Conservation (phyloP, 2,329 filamentous ascomycete species). For the Pyrenochaeta sp. region DNA sequence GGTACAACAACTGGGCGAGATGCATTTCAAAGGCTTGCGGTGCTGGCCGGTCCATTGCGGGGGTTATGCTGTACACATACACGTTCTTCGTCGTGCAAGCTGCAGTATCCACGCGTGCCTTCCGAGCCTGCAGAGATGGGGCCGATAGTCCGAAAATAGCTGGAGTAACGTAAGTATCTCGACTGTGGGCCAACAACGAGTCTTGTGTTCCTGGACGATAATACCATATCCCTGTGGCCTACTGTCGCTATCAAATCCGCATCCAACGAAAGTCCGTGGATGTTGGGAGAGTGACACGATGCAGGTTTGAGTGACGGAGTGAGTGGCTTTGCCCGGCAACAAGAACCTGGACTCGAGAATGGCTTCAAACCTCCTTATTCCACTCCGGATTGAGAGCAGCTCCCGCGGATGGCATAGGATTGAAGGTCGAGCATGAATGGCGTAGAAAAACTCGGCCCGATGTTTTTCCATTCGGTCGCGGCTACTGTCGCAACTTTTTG, state of each 20-base stretch:
- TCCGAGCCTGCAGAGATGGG: neutral
- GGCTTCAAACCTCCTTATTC: neutral
- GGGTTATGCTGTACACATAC: constrained; percentile 10
- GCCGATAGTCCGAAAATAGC: neutral
- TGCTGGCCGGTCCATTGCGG: neutral
- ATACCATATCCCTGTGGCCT: neutral
- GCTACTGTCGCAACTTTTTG: constrained; percentile 25
- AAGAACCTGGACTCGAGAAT: neutral
- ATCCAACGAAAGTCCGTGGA: neutral
- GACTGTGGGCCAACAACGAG: neutral
- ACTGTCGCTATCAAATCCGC: neutral
- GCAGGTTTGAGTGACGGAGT: neutral
- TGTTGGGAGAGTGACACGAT: neutral
- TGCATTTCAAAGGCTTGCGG: neutral
- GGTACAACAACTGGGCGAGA: constrained; percentile 1
- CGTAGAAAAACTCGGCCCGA: constrained; percentile 11
- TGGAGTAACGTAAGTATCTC: neutral
- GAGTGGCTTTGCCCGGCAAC: neutral
- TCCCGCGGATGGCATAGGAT: neutral
- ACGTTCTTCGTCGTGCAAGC: constrained; percentile 16
- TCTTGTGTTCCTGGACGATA: neutral
- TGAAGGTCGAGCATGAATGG: too few species aligned
- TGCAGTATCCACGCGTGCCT: constrained; percentile 6
- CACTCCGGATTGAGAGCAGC: neutral
- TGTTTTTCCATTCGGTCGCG: constrained; percentile 9